phyloP scores from a whole-genome alignment of 441 rosid species.

The Gossypium aridum region DNA sequence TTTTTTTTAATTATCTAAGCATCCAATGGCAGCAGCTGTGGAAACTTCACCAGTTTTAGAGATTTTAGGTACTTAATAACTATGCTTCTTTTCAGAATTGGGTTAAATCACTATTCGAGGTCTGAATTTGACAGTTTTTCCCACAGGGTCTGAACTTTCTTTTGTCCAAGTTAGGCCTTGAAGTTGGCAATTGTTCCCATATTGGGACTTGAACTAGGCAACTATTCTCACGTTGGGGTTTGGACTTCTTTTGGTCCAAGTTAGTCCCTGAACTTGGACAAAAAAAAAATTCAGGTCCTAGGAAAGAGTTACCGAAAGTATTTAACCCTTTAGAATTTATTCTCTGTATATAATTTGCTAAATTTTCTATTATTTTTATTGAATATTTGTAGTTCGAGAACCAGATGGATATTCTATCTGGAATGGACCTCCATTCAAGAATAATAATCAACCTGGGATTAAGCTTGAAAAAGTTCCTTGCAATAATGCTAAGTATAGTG shows the following conservation, averaged over 20 bases:
- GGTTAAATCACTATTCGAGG: too few relatives aligned
- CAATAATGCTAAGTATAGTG: constrained; percentile 49
- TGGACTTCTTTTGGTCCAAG: too few relatives aligned
- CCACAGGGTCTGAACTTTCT: too few relatives aligned
- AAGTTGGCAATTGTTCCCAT: too few relatives aligned
- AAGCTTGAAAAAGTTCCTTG: constrained; percentile 63
- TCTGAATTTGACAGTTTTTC: too few relatives aligned
- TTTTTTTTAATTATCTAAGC: not conserved
- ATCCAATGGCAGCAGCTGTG: constrained; percentile 22
- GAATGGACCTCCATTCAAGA: constrained; percentile 77
- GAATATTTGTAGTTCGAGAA: constrained; percentile 45
- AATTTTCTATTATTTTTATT: not conserved
- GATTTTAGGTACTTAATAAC: constrained; percentile 47
- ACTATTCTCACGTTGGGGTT: too few relatives aligned
- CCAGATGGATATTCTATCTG: constrained; percentile 69
- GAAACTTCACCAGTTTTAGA: constrained; percentile 46
- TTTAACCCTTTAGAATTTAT: not conserved
- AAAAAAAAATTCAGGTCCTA: too few relatives aligned
- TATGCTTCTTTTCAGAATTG: not conserved
- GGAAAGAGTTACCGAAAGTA: too few relatives aligned
- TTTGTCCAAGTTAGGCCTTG: too few relatives aligned
- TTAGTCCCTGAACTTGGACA: too few relatives aligned
- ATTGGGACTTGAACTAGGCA: too few relatives aligned
- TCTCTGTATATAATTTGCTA: not conserved
- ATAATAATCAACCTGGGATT: constrained; percentile 46